A percentile compares a stretch with the other conserved stretches of the same genome.
phyloP scores from a whole-genome alignment of 345 rosid species.

The Pugionium cornutum region DNA sequence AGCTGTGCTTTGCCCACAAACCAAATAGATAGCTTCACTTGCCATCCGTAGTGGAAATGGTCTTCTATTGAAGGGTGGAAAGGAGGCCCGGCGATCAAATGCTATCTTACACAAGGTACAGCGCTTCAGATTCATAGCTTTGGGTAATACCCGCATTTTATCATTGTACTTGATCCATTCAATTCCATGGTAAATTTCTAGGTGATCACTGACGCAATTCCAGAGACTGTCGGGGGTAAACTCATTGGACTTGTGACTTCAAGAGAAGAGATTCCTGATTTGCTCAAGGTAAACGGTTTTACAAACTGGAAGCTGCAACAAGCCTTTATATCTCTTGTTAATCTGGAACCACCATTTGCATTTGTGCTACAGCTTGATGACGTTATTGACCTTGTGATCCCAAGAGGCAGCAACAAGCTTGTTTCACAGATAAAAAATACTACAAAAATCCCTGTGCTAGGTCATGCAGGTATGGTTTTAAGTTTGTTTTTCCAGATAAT shows the following conservation, averaged over 20 bases:
- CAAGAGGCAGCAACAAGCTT: slow-evolving; percentile 96
- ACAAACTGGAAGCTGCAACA: slow-evolving; percentile 20
- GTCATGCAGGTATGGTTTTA: slow-evolving; percentile 74
- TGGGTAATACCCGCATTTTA: background rate
- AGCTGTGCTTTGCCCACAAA: slow-evolving; percentile 25
- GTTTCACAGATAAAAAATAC: slow-evolving; percentile 87
- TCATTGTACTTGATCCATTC: slow-evolving; percentile 3
- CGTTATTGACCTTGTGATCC: slow-evolving; percentile 96
- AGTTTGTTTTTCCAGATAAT: background rate
- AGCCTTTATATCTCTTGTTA: slow-evolving; percentile 8
- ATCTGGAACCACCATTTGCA: slow-evolving; percentile 29
- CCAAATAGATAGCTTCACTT: slow-evolving; percentile 85
- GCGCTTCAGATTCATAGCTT: slow-evolving; percentile 11
- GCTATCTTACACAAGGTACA: slow-evolving; percentile 90
- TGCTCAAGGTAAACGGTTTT: slow-evolving; percentile 68
- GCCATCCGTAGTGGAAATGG: slow-evolving; percentile 98
- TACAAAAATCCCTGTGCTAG: slow-evolving; percentile 95
- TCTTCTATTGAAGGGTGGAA: slow-evolving; percentile 92
- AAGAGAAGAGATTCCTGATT: slow-evolving; percentile 95
- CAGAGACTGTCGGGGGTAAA: slow-evolving; percentile 68
- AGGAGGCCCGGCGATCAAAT: slow-evolving; percentile 91
- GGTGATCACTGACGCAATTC: slow-evolving; percentile 93
- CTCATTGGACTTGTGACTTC: slow-evolving; percentile 94
- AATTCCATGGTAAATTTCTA: slow-evolving; percentile 33
- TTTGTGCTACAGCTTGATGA: slow-evolving; percentile 83